Conservation (phyloP, 495 filamentous ascomycete genomes). For the Gamarada debralockiae region DNA sequence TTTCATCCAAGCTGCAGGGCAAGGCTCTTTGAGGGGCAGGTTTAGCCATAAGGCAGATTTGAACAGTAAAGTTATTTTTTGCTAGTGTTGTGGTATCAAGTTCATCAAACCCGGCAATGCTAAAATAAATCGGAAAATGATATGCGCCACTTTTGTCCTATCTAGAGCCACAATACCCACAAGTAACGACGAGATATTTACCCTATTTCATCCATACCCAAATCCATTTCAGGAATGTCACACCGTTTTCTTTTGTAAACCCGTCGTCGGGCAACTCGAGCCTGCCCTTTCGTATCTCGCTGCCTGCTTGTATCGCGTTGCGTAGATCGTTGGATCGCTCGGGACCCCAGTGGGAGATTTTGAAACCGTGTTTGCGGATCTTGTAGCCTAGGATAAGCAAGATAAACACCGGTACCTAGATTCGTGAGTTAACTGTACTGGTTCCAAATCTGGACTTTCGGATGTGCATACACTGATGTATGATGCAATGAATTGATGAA, state of each 20-base stretch:
- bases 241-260: slow-evolving; percentile 24
- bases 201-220: slow-evolving; percentile 36
- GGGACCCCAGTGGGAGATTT: slow-evolving; percentile 27
- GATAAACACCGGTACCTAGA: slow-evolving; percentile 31
- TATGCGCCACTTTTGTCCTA: too few species aligned
- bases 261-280: slow-evolving; percentile 31
- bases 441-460: background rate
- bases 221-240: slow-evolving; percentile 28
- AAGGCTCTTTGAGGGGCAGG: too few species aligned
- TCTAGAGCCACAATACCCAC: too few species aligned
- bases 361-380: slow-evolving; percentile 30
- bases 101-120: too few species aligned
- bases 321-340: slow-evolving; percentile 34
- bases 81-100: too few species aligned
- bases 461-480: slow-evolving; percentile 49
- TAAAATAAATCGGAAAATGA: too few species aligned
- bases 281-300: slow-evolving; percentile 27
- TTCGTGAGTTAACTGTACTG: background rate
- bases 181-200: too few species aligned
- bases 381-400: slow-evolving; percentile 32
- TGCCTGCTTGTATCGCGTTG: slow-evolving; percentile 30
- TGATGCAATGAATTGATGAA: slow-evolving; percentile 37
- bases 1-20: too few species aligned
- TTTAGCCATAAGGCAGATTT: too few species aligned
- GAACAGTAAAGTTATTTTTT: too few species aligned